Percentiles rank a stretch among this genome's conserved stretches.
Evolutionary conservation across 139 green algal genomes (phyloP).

Genomic region (Haematococcus sp.): DNA sequence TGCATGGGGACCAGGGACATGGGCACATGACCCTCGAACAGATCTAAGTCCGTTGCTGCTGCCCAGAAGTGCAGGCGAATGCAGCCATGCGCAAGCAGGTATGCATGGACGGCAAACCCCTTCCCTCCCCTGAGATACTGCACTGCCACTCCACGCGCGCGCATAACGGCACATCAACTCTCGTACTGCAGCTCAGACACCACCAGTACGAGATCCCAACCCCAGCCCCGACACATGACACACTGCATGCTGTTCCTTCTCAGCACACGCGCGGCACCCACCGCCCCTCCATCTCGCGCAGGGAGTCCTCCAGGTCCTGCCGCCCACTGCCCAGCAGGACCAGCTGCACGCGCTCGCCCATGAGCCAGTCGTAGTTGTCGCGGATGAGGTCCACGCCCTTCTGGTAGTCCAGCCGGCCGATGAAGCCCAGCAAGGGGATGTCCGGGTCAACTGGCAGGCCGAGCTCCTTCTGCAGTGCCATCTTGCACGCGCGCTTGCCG

Average conservation of each 20-base stretch:
- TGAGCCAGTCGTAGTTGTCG: slow-evolving; percentile 86
- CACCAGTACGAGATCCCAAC: background rate
- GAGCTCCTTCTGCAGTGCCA: slow-evolving; percentile 84
- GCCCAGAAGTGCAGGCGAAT: too few relatives aligned
- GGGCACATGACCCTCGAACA: background rate
- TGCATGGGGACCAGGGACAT: background rate
- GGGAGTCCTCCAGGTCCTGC: slow-evolving; percentile 81
- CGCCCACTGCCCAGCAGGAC: slow-evolving; percentile 91
- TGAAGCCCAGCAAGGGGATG: slow-evolving; percentile 87
- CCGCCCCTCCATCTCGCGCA: slow-evolving; percentile 69
- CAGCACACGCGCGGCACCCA: background rate
- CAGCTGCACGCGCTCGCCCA: slow-evolving; percentile 82
- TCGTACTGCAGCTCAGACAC: background rate
- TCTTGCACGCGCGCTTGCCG: slow-evolving; percentile 89
- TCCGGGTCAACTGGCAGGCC: slow-evolving; percentile 86
- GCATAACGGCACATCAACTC: background rate
- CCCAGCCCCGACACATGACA: background rate
- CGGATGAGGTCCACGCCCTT: slow-evolving; percentile 93
- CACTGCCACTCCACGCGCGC: background rate
- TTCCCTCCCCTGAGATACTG: background rate
- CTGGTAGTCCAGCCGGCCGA: slow-evolving; percentile 84
- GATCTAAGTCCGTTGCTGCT: too few relatives aligned
- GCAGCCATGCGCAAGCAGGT: too few relatives aligned
- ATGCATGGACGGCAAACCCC: too few relatives aligned
- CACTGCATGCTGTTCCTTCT: background rate